Evolutionary conservation across 164 flowering plant species (phyloP).

Genomic region (Annona cherimola): DNA sequence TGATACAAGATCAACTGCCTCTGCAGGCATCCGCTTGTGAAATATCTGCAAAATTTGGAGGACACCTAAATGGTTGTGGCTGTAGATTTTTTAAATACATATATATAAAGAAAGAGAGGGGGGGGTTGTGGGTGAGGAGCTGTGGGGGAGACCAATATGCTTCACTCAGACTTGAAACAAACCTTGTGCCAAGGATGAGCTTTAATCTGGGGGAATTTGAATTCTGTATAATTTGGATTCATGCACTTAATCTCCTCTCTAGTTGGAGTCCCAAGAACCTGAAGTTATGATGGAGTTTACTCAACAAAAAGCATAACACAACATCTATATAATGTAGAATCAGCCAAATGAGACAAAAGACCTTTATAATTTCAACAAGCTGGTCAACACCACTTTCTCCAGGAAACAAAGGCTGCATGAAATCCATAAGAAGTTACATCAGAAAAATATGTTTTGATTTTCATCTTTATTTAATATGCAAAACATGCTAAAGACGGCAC

Average conservation of each 20-base stretch:
- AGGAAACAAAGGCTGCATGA: conserved; percentile 53
- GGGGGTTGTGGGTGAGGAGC: neutral
- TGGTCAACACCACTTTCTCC: conserved; percentile 68
- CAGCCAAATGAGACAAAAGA: conserved; percentile 5
- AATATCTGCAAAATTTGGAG: conserved; percentile 52
- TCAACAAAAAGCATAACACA: neutral
- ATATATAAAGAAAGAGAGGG: neutral
- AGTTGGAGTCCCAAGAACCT: conserved; percentile 94
- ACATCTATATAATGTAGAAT: neutral
- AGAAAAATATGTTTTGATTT: neutral
- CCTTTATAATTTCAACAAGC: conserved; percentile 58
- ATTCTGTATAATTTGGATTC: conserved; percentile 94
- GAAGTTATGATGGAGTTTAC: neutral
- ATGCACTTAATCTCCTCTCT: conserved; percentile 97
- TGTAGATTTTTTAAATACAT: neutral
- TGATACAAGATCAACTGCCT: conserved; percentile 95
- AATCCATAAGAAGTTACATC: conserved; percentile 11
- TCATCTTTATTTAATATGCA: too few relatives aligned
- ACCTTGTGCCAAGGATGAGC: conserved; percentile 99
- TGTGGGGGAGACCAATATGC: neutral
- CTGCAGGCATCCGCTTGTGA: conserved; percentile 78
- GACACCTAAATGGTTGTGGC: neutral
- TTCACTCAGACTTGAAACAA: neutral
- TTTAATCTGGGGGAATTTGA: conserved; percentile 92
- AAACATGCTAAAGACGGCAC: too few relatives aligned